Evolutionary conservation across 2,329 filamentous ascomycete species (phyloP).

Genomic region (Cordyceps cateniannulata): DNA sequence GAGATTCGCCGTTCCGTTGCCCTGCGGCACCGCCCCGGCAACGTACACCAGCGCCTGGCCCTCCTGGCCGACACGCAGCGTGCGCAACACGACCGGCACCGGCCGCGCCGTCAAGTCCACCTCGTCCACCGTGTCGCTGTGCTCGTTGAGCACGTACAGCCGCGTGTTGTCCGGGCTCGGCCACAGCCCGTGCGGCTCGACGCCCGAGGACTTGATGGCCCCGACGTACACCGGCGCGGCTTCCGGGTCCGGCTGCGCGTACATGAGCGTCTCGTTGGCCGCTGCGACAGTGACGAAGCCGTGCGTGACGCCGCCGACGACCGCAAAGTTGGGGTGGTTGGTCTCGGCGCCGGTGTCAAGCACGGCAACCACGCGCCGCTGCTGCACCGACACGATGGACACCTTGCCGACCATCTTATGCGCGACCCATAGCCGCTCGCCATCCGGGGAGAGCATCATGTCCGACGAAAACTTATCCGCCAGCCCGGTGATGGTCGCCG

Average conservation of each 20-base stretch:
- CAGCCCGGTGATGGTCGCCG: constrained; percentile 7
- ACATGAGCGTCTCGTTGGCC: constrained; percentile 12
- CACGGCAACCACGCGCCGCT: background rate
- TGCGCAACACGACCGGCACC: background rate
- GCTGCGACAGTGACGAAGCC: constrained; percentile 15
- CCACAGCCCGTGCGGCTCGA: constrained; percentile 15
- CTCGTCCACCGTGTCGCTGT: constrained; percentile 14
- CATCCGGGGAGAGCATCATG: constrained; percentile 16
- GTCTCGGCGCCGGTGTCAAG: constrained; percentile 14
- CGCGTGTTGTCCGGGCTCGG: constrained; percentile 14
- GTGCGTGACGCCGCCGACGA: constrained; percentile 10
- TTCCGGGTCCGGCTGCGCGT: constrained; percentile 6
- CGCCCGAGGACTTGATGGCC: constrained; percentile 7
- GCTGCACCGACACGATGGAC: constrained; percentile 7
- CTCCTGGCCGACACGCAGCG: constrained; percentile 12
- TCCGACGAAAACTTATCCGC: constrained; percentile 14
- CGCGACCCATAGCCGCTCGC: constrained; percentile 10
- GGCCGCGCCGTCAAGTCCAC: constrained; percentile 11
- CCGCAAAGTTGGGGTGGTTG: constrained; percentile 14
- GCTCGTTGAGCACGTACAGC: constrained; percentile 15
- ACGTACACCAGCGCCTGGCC: constrained; percentile 16
- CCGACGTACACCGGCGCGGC: constrained; percentile 9
- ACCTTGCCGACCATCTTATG: constrained; percentile 16
- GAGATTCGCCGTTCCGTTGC: constrained; percentile 13
- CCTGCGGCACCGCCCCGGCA: constrained; percentile 9